Conservation (phyloP, 768 basidiomycete species). For the Boletus sp. region DNA sequence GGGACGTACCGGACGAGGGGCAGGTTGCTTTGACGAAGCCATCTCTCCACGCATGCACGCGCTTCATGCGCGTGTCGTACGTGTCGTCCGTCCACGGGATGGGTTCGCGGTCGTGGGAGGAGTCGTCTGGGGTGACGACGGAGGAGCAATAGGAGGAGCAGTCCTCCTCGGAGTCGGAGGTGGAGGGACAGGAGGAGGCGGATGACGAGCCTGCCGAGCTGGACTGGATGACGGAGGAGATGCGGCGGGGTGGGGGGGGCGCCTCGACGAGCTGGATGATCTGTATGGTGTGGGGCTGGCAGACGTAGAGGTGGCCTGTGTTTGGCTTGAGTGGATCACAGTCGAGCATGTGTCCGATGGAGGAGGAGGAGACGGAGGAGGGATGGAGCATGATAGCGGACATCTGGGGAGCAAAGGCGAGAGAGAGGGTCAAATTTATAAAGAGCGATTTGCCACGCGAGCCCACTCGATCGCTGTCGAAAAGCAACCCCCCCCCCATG, state of each 20-base stretch:
- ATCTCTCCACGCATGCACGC: constrained; percentile 72
- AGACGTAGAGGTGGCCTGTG: constrained; percentile 43
- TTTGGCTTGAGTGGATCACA: constrained; percentile 35
- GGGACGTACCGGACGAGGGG: constrained; percentile 39
- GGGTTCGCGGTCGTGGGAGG: constrained; percentile 23
- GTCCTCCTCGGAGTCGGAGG: constrained; percentile 40
- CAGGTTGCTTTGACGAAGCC: constrained; percentile 45
- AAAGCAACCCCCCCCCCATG: constrained; percentile 16
- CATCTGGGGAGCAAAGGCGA: constrained; percentile 13
- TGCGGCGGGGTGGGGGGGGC: constrained; percentile 44
- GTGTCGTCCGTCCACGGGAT: constrained; percentile 45
- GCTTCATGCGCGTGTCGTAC: constrained; percentile 53
- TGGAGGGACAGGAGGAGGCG: constrained; percentile 35
- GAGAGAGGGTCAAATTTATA: constrained; percentile 20
- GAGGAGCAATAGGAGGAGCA: constrained; percentile 75
- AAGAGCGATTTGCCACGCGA: constrained; percentile 28
- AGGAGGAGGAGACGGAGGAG: constrained; percentile 23
- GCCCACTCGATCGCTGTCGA: constrained; percentile 11
- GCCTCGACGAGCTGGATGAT: constrained; percentile 77
- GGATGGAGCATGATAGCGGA: constrained; percentile 25
- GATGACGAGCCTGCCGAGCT: constrained; percentile 41
- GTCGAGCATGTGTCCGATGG: constrained; percentile 22
- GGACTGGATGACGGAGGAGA: constrained; percentile 34
- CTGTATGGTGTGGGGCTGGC: constrained; percentile 50
- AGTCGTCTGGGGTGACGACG: constrained; percentile 41